phyloP scores from a whole-genome alignment of 2,329 filamentous ascomycete species.

The Xenosphaeropsis pyriputrescens region DNA sequence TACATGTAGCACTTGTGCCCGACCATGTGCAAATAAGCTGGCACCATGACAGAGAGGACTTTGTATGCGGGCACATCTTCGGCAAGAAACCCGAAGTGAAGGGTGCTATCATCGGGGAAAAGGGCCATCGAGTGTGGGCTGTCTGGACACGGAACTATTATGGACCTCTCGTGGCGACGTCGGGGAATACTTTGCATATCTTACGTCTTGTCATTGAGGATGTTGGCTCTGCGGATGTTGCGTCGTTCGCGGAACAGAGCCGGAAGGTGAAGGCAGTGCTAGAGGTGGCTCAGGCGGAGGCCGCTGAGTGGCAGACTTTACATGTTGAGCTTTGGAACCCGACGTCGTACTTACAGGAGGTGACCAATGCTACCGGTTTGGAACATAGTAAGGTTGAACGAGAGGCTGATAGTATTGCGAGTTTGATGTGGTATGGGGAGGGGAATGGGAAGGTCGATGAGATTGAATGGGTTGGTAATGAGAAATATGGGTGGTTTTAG shows the following conservation, averaged over 20 bases:
- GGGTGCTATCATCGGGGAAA: constrained; percentile 50
- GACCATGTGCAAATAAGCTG: constrained; percentile 55
- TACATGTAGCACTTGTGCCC: constrained; percentile 51
- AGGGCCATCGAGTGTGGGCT: constrained; percentile 52
- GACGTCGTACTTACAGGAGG: constrained; percentile 29
- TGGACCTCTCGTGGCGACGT: constrained; percentile 27
- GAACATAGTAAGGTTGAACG: constrained; percentile 34
- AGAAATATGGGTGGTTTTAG: constrained; percentile 68
- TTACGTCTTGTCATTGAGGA: constrained; percentile 55
- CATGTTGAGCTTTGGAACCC: constrained; percentile 80
- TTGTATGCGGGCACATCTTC: constrained; percentile 52
- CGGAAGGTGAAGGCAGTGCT: constrained; percentile 48
- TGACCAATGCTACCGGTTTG: constrained; percentile 33
- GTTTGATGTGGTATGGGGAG: constrained; percentile 55
- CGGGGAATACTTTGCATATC: constrained; percentile 55
- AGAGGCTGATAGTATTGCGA: constrained; percentile 53
- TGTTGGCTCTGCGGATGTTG: constrained; percentile 15
- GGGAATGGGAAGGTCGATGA: constrained; percentile 29
- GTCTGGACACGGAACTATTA: constrained; percentile 58
- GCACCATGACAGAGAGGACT: constrained; percentile 73
- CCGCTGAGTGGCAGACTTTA: constrained; percentile 53
- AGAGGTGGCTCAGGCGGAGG: constrained; percentile 52
- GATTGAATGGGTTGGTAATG: constrained; percentile 59
- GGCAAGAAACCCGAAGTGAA: constrained; percentile 39
- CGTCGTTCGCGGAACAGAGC: constrained; percentile 26